These are phyloP conservation scores for Physcomitrium patens DNA, from an alignment of 225 moss, liverwort and hornwort species.

Conservation along the genomic window DNA sequence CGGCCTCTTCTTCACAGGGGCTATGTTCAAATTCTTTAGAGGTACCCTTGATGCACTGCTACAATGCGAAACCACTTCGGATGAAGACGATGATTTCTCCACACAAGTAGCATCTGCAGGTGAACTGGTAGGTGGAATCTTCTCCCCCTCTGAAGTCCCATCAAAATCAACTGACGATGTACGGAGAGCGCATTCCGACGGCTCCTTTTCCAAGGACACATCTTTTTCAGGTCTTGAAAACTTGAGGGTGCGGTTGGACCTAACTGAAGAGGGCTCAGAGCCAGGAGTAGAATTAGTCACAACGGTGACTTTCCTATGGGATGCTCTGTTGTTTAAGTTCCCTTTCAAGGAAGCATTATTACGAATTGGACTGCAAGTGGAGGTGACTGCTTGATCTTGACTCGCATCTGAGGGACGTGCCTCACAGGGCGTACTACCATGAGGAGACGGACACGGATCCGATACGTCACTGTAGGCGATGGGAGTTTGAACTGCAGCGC, in stretches of 20 bases:
- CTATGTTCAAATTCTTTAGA: conserved; percentile 27
- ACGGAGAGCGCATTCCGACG: background rate
- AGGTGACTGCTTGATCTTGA: conserved; percentile 15
- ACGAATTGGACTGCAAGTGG: background rate
- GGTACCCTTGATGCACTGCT: conserved; percentile 28
- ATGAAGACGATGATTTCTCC: background rate
- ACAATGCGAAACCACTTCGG: background rate
- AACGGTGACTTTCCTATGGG: conserved; percentile 3
- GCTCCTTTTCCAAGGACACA: background rate
- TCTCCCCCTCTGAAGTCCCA: background rate
- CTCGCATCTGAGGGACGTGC: background rate
- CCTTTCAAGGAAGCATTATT: background rate
- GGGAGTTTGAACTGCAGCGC: conserved; percentile 17
- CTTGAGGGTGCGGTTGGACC: conserved; percentile 28
- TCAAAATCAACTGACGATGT: background rate
- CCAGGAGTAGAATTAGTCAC: conserved; percentile 1
- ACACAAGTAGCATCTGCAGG: background rate
- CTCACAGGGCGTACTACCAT: background rate
- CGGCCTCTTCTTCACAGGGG: conserved; percentile 44
- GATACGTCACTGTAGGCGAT: conserved; percentile 18
- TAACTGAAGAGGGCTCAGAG: conserved; percentile 10
- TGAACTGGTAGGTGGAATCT: conserved; percentile 11
- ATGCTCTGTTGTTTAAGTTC: conserved; percentile 24
- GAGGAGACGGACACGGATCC: conserved; percentile 29
- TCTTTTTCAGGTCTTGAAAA: conserved; percentile 27